Evolutionary conservation across 1,139 yeast species (phyloP).

Genomic region (Taphrina wiesneri): DNA sequence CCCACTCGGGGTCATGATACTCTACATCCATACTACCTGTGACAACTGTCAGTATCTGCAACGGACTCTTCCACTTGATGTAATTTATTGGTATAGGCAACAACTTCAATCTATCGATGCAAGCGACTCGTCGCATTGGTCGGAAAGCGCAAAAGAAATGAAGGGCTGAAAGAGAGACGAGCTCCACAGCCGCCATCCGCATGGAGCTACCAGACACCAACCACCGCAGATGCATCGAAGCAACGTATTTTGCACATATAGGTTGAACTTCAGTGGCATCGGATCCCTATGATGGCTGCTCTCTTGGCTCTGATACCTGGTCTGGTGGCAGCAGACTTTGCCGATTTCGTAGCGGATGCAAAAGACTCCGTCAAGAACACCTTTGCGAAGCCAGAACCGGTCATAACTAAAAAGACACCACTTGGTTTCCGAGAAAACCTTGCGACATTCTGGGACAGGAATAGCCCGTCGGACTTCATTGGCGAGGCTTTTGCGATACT

Average conservation of each 20-base stretch:
- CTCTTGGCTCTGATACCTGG: slow-evolving; percentile 7
- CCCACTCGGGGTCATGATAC: slow-evolving; percentile 34
- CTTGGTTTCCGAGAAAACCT: neutral
- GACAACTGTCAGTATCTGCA: too few relatives aligned
- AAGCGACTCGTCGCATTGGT: neutral
- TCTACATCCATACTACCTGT: slow-evolving; percentile 31
- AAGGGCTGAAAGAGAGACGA: neutral
- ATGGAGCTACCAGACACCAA: neutral
- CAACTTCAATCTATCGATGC: too few relatives aligned
- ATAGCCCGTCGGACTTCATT: slow-evolving; percentile 56
- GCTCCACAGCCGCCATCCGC: neutral
- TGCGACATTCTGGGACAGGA: slow-evolving; percentile 24
- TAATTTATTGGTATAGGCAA: too few relatives aligned
- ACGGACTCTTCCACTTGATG: too few relatives aligned
- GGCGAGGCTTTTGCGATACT: slow-evolving; percentile 63
- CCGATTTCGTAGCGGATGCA: slow-evolving; percentile 2
- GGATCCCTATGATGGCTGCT: neutral
- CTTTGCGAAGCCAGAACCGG: neutral
- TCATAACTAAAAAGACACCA: neutral
- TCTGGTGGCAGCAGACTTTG: slow-evolving; percentile 8
- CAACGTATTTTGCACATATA: neutral
- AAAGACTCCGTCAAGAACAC: slow-evolving; percentile 10
- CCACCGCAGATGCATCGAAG: neutral
- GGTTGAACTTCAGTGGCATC: too few relatives aligned
- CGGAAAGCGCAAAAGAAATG: neutral